Conservation (phyloP, 768 basidiomycete genomes). For the Amanita molliuscula region DNA sequence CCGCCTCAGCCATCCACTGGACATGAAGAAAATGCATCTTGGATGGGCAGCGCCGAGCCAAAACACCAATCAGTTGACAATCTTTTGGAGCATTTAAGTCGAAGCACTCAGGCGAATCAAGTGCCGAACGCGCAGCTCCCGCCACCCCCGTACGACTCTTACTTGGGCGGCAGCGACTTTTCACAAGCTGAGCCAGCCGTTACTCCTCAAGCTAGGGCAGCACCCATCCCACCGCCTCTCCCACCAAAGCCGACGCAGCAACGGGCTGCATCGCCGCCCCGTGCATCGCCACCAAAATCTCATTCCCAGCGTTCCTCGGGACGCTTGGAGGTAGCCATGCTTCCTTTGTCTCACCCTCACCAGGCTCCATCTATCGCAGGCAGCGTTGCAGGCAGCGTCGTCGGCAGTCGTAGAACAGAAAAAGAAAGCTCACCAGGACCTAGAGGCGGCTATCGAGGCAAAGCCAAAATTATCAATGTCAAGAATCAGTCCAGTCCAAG, state of each 20-base stretch:
- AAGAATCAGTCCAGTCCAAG: constrained; percentile 48
- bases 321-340: constrained; percentile 34
- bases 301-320: constrained; percentile 39
- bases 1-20: constrained; percentile 36
- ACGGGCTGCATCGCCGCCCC: constrained; percentile 40
- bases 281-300: constrained; percentile 57
- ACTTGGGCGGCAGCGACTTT: constrained; percentile 32
- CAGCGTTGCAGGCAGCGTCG: constrained; percentile 6
- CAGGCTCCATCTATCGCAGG: constrained; percentile 10
- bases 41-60: constrained; percentile 45
- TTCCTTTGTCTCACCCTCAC: background rate
- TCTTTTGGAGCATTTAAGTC: constrained; percentile 62
- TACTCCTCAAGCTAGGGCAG: constrained; percentile 24
- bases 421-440: constrained; percentile 68
- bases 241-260: constrained; percentile 45
- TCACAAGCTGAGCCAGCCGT: constrained; percentile 28
- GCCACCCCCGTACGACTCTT: constrained; percentile 34
- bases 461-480: constrained; percentile 23
- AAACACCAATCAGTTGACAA: constrained; percentile 82
- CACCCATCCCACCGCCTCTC: constrained; percentile 44
- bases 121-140: constrained; percentile 16
- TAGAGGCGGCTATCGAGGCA: constrained; percentile 29
- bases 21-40: constrained; percentile 48
- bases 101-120: constrained; percentile 27
- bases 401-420: constrained; percentile 34